Base-by-base conservation (phyloP, 345 rosid genomes). In the Brassica napus region DNA sequence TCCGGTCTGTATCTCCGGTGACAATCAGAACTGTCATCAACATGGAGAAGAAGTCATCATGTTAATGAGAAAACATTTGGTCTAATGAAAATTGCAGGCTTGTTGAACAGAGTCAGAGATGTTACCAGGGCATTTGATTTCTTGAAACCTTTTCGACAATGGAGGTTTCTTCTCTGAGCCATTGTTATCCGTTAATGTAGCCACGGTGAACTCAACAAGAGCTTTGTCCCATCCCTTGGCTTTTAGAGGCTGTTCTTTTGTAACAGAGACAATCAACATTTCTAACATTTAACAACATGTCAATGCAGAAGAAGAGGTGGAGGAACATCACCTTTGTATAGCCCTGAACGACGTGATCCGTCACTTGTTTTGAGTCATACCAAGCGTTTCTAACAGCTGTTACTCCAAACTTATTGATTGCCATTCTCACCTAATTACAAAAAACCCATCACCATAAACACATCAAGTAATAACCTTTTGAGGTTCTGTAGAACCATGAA, bases 181-280 rank as follows among this genome's bases (percentile, higher is more conserved):
- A 10, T 26, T 59, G 1, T 32, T 60, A 77, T 79, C 82, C 18
- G 86, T 76, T 63, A 92, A 81, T 81, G 87, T 86, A 76, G 91
- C 89, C 8, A 90, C 91, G 0, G 89, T 87, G 85, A 86, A 90
- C 71, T 90, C 92, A 65, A 89, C 90, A 2, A 92, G 90, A 83
- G 95, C 92, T 80, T 77, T 85, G 79, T 92, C 97, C 97, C 95
- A 89, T 60, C 89, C 93, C 78, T 87, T 92, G 35, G 78, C 82
- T 80, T 84, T 86, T 64, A 92, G 63, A 70, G 95, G 95, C 97
- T 92, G 89, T 78, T 73, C 0, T 57, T 34, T 8, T 5, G 35
- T 21, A 69, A 12, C 55, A 68, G 15, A 35, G 12, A 24, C 74
- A 49, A 34, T n/a, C n/a, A n/a, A n/a, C n/a, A n/a, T n/a, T n/a